These are phyloP conservation scores for Paecilomyces niveus DNA, from an alignment of 2,329 filamentous ascomycete genomes.

Conservation along the genomic window DNA sequence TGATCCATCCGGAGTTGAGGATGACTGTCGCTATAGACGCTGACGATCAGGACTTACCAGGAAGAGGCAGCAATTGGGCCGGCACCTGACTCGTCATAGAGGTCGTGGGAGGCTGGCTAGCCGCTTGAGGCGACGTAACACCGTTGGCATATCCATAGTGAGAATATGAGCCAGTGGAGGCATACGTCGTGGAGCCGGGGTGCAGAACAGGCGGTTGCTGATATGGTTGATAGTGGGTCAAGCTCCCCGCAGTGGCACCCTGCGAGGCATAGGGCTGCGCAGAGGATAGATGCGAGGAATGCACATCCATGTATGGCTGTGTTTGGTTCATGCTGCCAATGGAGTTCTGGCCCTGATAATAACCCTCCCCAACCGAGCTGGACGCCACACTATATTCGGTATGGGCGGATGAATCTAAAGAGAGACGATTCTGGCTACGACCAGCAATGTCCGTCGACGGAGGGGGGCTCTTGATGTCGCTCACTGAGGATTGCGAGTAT, in stretches of 20 bases:
- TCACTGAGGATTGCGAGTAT: slow-evolving; percentile 41
- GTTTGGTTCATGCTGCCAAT: slow-evolving; percentile 69
- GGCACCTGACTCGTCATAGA: slow-evolving; percentile 60
- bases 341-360: slow-evolving; percentile 33
- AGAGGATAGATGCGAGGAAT: slow-evolving; percentile 67
- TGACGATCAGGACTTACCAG: slow-evolving; percentile 32
- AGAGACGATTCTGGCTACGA: slow-evolving; percentile 28
- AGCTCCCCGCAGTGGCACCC: slow-evolving; percentile 64
- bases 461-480: slow-evolving; percentile 64
- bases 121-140: slow-evolving; percentile 70
- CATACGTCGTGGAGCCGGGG: slow-evolving; percentile 60
- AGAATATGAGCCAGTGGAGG: slow-evolving; percentile 52
- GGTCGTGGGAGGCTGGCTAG: slow-evolving; percentile 60
- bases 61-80: slow-evolving; percentile 64
- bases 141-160: slow-evolving; percentile 72
- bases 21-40: neutral
- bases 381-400: slow-evolving; percentile 27
- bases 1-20: neutral
- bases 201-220: slow-evolving; percentile 63
- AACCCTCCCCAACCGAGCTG: slow-evolving; percentile 30
- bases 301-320: slow-evolving; percentile 78
- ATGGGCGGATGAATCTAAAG: slow-evolving; percentile 26
- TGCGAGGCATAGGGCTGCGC: slow-evolving; percentile 69
- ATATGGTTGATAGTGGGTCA: slow-evolving; percentile 72
- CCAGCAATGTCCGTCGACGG: slow-evolving; percentile 51